Conservation (phyloP, 2,329 filamentous ascomycete genomes). For the Waltergamsia citrina region DNA sequence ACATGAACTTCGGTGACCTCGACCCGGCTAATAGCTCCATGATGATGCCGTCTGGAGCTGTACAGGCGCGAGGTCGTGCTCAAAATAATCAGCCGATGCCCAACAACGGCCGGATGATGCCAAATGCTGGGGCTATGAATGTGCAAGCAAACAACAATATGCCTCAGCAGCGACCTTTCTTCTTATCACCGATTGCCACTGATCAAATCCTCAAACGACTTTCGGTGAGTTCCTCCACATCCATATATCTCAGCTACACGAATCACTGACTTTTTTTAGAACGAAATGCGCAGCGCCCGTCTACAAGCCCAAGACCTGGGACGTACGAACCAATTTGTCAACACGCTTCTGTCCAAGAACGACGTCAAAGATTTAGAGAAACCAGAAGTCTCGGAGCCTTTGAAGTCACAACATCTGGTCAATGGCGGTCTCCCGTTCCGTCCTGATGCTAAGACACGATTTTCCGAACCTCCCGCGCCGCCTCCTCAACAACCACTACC, state of each 20-base stretch:
- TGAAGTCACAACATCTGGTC: slow-evolving; percentile 32
- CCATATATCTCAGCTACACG: no score
- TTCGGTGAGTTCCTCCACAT: slow-evolving; percentile 16
- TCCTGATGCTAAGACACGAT: slow-evolving; percentile 70
- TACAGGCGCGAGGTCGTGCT: slow-evolving; percentile 61
- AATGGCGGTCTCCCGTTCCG: slow-evolving; percentile 49
- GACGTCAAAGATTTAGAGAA: slow-evolving; percentile 49
- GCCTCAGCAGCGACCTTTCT: slow-evolving; percentile 71
- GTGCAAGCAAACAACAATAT: slow-evolving; percentile 48
- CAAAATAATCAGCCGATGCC: slow-evolving; percentile 56
- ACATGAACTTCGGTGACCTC: slow-evolving; percentile 87
- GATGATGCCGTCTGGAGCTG: slow-evolving; percentile 59
- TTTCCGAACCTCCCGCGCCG: slow-evolving; percentile 87
- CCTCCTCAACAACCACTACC: slow-evolving; percentile 89
- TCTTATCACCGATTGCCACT: slow-evolving; percentile 81
- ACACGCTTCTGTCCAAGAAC: slow-evolving; percentile 66
- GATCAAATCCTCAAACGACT: slow-evolving; percentile 79
- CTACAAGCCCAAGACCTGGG: slow-evolving; percentile 80
- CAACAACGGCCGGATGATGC: slow-evolving; percentile 52
- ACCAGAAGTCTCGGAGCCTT: slow-evolving; percentile 32
- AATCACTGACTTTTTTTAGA: slow-evolving; percentile 38
- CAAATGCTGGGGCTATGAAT: slow-evolving; percentile 32
- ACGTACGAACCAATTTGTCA: slow-evolving; percentile 74
- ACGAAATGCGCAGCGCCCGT: slow-evolving; percentile 82
- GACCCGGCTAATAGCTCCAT: slow-evolving; percentile 70